A percentile compares a stretch with the other conserved stretches of the same genome.
Conservation (phyloP, 495 filamentous ascomycete genomes). For the Usnea hakonensis region DNA sequence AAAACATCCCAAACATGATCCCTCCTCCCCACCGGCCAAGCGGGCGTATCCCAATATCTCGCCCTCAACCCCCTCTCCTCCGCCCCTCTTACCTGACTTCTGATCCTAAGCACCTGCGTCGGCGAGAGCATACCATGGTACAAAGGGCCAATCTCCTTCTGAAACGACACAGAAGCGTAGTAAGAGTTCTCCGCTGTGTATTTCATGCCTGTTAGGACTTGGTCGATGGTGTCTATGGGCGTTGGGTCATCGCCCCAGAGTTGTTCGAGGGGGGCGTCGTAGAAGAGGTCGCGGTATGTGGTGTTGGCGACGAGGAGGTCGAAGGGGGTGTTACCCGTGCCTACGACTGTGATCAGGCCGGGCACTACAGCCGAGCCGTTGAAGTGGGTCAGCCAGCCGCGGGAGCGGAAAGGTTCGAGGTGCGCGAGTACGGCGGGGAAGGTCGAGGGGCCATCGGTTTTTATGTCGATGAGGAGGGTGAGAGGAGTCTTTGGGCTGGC, state of each 20-base stretch:
- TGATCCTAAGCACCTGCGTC: conserved; percentile 49
- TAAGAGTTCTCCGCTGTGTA: conserved; percentile 34
- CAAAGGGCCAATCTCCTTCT: conserved; percentile 31
- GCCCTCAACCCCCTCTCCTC: conserved; percentile 55
- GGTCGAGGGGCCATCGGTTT: conserved; percentile 37
- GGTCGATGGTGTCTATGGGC: background rate
- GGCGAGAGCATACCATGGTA: conserved; percentile 31
- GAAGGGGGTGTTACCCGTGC: conserved; percentile 57
- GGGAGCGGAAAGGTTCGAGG: conserved; percentile 49
- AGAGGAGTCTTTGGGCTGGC: conserved; percentile 26
- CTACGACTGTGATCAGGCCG: conserved; percentile 63
- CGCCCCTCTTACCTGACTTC: conserved; percentile 54
- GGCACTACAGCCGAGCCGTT: conserved; percentile 37
- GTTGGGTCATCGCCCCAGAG: conserved; percentile 22
- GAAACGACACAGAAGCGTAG: conserved; percentile 41
- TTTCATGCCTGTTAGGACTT: background rate
- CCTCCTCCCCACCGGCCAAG: conserved; percentile 54
- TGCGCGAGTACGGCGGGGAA: conserved; percentile 42
- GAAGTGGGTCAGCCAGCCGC: conserved; percentile 51
- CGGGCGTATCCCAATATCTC: conserved; percentile 68
- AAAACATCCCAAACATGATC: conserved; percentile 64
- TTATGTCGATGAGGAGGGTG: conserved; percentile 33
- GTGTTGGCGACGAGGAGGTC: conserved; percentile 37
- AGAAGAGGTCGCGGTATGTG: conserved; percentile 56
- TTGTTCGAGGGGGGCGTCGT: conserved; percentile 52